Base-by-base conservation (phyloP, 139 green algal genomes). In the Yamagishiella unicocca region DNA sequence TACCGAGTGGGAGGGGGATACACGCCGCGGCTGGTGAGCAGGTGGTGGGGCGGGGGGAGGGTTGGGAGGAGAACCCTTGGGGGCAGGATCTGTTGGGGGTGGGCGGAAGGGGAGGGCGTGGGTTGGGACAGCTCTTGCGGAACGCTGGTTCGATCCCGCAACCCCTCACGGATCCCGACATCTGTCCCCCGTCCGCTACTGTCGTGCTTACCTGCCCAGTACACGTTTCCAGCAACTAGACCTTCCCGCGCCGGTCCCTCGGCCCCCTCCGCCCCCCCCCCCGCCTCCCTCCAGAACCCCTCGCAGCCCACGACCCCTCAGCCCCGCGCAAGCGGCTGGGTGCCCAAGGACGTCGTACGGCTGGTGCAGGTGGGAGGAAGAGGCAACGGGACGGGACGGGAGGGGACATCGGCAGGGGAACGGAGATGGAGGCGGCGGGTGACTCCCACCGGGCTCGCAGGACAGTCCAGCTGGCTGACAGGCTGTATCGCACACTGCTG, bases 301-400 rank as follows among this genome's bases (percentile, higher is more conserved):
- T 1, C 21, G 17, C 82, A 81, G 46, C 82, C 82, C 33, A 80
- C 68, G 35, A 71, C 43, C 17, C 79, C 88, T 38, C 73, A 77
- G 45, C 90, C 90, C 19, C 85, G 88, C 29, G 90, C 90, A 35
- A 91, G 86, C 46, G 90, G 90, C 66, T 93, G 90, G 90, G 86
- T 93, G 64, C 90, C 90, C 45, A 91, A 90, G 82, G 86, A 90
- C 40, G 90, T 91, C 53, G 86, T 93, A 35, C 82, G 87, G 6
- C 64, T 91, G 45, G 68, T 90, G 61, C 90, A 89, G 84, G 84
- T 89, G 68, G 43, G 72, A 38, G 37, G 35, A 9, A 8, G 37
- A 9, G 19, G n/a, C n/a, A 7, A 8, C 7, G 14, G 21, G n/a
- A 7, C 8, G 9, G n/a, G 64, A 33, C 38, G 24, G 70, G 2